phyloP scores from a whole-genome alignment of 1,284 basidiomycete genomes.

The Nidula niveotomentosa region DNA sequence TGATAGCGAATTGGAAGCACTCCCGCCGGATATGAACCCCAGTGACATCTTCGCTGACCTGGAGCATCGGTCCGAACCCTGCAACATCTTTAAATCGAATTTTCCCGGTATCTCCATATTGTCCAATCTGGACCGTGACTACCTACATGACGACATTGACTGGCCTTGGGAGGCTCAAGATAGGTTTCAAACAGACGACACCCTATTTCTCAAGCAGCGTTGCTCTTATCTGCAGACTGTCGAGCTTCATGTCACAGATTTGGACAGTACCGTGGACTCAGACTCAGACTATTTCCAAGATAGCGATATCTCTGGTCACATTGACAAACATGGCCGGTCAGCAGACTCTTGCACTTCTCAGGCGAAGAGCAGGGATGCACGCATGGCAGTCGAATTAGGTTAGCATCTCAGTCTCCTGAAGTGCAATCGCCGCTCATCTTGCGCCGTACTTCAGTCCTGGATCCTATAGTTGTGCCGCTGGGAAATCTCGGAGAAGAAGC shows the following conservation, averaged over 20 bases:
- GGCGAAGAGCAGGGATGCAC: slow-evolving; percentile 10
- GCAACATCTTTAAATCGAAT: no score
- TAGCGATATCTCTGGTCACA: neutral
- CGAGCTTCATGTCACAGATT: neutral
- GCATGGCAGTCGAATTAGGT: slow-evolving; percentile 11
- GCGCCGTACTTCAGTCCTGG: no score
- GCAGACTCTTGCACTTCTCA: slow-evolving; percentile 16
- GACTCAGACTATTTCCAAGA: neutral
- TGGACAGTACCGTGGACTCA: slow-evolving; percentile 6
- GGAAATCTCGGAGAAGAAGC: no score
- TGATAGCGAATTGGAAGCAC: no score
- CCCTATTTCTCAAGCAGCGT: no score
- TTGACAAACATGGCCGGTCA: slow-evolving; percentile 14
- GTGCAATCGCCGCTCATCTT: slow-evolving; percentile 1
- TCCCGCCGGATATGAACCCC: no score
- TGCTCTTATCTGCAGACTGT: neutral
- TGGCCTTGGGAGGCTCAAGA: neutral
- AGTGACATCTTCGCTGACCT: no score
- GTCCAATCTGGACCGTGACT: no score
- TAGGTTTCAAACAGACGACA: neutral
- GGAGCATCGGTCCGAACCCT: no score
- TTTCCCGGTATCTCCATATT: no score
- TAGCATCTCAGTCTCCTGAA: neutral
- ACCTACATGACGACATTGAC: no score
- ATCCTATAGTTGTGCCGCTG: no score